Percentiles rank a stretch among this genome's conserved stretches.
These are phyloP conservation scores for Calonectria ilicicola DNA, from an alignment of 2,329 filamentous ascomycete species.

Conservation along the genomic window DNA sequence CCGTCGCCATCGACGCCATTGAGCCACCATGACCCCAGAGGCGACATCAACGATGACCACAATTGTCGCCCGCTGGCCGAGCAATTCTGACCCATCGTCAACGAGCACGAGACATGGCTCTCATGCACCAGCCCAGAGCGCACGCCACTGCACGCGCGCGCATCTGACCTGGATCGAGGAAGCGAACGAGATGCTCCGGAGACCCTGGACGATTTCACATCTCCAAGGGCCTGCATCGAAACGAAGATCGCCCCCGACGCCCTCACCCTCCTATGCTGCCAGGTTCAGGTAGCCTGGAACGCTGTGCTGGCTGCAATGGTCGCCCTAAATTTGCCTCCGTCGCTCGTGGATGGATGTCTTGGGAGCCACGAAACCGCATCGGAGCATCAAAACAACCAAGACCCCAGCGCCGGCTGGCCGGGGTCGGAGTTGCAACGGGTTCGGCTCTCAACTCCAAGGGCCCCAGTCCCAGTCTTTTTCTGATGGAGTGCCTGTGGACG, in stretches of 20 bases:
- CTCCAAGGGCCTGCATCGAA: slow-evolving; percentile 22
- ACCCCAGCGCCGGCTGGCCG: slow-evolving; percentile 39
- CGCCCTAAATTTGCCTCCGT: slow-evolving; percentile 19
- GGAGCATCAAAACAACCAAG: slow-evolving; percentile 35
- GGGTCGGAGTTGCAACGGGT: slow-evolving; percentile 41
- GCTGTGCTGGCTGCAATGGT: slow-evolving; percentile 11
- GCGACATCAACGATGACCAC: slow-evolving; percentile 39
- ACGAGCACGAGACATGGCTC: slow-evolving; percentile 41
- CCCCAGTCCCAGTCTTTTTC: slow-evolving; percentile 41
- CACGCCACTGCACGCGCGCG: slow-evolving; percentile 35
- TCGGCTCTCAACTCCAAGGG: slow-evolving; percentile 37
- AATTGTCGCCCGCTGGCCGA: slow-evolving; percentile 42
- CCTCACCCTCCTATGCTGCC: background rate
- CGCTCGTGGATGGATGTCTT: slow-evolving; percentile 14
- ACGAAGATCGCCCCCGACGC: slow-evolving; percentile 1
- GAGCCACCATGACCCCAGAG: slow-evolving; percentile 37
- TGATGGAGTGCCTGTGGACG: slow-evolving; percentile 17
- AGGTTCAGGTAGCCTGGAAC: slow-evolving; percentile 2
- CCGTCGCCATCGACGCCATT: slow-evolving; percentile 46
- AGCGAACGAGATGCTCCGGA: slow-evolving; percentile 34
- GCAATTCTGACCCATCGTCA: slow-evolving; percentile 38
- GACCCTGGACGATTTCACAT: slow-evolving; percentile 19
- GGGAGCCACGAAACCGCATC: slow-evolving; percentile 22
- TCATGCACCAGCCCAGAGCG: slow-evolving; percentile 43
- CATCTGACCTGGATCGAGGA: slow-evolving; percentile 29